Conservation (phyloP, 1,139 yeast genomes). For the Diutina mesorugosa region DNA sequence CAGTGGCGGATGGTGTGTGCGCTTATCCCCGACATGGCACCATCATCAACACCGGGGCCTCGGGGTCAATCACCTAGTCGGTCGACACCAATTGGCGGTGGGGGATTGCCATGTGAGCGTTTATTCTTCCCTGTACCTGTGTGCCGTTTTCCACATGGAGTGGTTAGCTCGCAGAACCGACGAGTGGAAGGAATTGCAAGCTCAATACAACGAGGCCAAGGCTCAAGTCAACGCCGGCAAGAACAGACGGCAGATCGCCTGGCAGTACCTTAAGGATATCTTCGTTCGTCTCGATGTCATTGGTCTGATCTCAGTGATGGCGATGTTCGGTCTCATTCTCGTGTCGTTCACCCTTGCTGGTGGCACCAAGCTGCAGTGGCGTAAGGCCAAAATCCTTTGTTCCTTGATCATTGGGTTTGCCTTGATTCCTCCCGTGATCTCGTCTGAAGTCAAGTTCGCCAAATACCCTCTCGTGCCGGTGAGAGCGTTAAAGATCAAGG, state of each 20-base stretch:
- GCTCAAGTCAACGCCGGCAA: neutral
- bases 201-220: neutral
- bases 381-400: conserved; percentile 34
- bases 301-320: conserved; percentile 37
- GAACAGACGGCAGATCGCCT: neutral
- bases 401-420: conserved; percentile 54
- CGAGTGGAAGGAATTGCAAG: neutral
- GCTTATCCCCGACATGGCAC: conserved; percentile 51
- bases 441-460: conserved; percentile 43
- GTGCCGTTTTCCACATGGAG: neutral
- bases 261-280: conserved; percentile 6
- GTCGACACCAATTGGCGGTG: conserved; percentile 35
- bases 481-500: conserved; percentile 45
- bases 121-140: conserved; percentile 7
- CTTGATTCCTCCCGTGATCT: conserved; percentile 37
- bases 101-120: conserved; percentile 23
- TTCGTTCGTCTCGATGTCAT: conserved; percentile 42
- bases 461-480: conserved; percentile 47
- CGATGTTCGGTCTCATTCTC: conserved; percentile 46
- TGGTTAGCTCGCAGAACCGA: neutral
- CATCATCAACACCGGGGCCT: conserved; percentile 66
- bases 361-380: conserved; percentile 28
- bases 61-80: conserved; percentile 39
- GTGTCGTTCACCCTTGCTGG: conserved; percentile 43
- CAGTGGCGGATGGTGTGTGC: neutral